Base-by-base conservation (phyloP, 192 early-diverging fungal genomes). In the Backusella liffmaniae region DNA sequence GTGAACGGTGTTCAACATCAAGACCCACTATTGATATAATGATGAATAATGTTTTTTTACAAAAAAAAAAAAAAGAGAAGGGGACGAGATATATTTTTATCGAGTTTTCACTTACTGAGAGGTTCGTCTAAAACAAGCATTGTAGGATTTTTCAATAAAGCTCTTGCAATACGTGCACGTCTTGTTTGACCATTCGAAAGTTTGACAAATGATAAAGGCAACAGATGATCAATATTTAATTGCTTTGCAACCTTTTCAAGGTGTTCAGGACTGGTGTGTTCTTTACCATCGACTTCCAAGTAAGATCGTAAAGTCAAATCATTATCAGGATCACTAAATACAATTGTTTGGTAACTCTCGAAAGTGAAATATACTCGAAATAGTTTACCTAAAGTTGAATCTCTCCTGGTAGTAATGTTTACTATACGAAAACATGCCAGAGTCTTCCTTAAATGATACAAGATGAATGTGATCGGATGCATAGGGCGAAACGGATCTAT, bases 101-200 rank as follows among this genome's bases (percentile, higher is more conserved):
- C 6, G 15, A 42, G 12, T 26, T 15, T 30, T 66, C 1, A 39
- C 81, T 84, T 75, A 89, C 87, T 89, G 30, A 89, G 83, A 3
- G 88, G 88, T 70, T 89, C 86, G 75, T 89, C 88, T 6, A 88
- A 70, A 42, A 89, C 70, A 16, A 86, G 30, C 70, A 84, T 66
- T 4, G 66, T 13, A 12, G 80, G 80, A 7, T 74, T 53, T 12
- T 42, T 70, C 12, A 84, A 59, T 37, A 85, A 46, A 36, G 81
- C 75, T 12, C 79, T 73, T 5, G 82, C 86, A 70, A 87, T 87
- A 13, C 85, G 34, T 16, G 85, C 81, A 42, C 86, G 74, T 30
- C 86, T 46, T 2, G 82, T 80, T 69, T 88, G 86, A 8, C 86
- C 85, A 70, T 87, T 88, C 7, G 79, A 83, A 12, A 87, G 69